Evolutionary conservation across 768 basidiomycete genomes (phyloP).

Genomic region (Termitomyces sp.): DNA sequence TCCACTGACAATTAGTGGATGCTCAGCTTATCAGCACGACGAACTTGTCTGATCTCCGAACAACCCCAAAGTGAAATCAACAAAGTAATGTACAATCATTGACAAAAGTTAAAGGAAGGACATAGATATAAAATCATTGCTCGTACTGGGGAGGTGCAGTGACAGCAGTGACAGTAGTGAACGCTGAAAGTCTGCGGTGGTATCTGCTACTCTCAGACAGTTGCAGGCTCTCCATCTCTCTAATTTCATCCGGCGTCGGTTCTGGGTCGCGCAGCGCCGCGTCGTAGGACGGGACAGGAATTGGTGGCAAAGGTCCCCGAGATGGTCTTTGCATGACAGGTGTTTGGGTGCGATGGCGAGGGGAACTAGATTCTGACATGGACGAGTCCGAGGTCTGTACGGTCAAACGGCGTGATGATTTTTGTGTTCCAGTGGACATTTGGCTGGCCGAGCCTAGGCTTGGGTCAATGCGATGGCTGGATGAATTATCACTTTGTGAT

Average conservation of each 20-base stretch:
- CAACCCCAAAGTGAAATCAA: not conserved
- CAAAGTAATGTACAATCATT: not conserved
- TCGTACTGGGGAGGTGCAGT: conserved; percentile 15
- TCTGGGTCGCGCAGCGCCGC: conserved; percentile 7
- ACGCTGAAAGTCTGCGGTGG: conserved; percentile 2
- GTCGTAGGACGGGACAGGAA: conserved; percentile 14
- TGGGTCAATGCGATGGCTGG: not conserved
- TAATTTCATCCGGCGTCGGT: conserved; percentile 3
- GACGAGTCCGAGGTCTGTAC: conserved; percentile 1
- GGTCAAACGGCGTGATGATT: not conserved
- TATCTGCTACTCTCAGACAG: not conserved
- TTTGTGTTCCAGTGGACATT: not conserved
- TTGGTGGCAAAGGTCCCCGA: conserved; percentile 12
- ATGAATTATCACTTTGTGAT: not conserved
- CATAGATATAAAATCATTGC: conserved; percentile 1
- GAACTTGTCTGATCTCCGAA: no score
- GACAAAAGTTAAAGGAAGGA: not conserved
- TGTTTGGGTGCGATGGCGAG: not conserved
- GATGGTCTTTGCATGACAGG: conserved; percentile 3
- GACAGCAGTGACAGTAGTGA: not conserved
- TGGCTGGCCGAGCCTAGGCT: conserved; percentile 1
- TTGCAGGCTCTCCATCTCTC: conserved; percentile 1
- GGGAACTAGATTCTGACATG: not conserved
- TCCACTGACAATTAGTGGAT: no score
- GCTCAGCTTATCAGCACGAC: no score